Percentiles rank a stretch among this genome's conserved stretches.
These are phyloP conservation scores for Pneumocystis jirovecii DNA, from an alignment of 1,139 yeast species.

Conservation along the genomic window DNA sequence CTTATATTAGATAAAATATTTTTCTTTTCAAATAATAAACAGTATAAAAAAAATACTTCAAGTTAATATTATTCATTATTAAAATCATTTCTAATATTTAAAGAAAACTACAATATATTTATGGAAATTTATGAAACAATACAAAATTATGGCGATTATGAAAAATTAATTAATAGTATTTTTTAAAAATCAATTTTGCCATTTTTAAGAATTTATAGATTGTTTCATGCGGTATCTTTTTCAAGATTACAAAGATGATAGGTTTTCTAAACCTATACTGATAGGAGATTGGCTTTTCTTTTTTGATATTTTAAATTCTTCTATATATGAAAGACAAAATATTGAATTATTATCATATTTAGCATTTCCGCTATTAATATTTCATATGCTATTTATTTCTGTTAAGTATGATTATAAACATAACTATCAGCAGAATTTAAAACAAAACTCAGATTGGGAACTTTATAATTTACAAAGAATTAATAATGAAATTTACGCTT, in stretches of 20 bases:
- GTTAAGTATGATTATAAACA: constrained; percentile 5
- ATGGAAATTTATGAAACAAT: background rate
- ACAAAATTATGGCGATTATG: background rate
- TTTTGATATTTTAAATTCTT: constrained; percentile 38
- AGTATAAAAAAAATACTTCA: background rate
- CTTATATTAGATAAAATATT: constrained; percentile 6
- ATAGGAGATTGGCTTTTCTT: constrained; percentile 69
- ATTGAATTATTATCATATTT: constrained; percentile 43
- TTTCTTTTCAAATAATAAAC: background rate
- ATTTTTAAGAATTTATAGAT: constrained; percentile 17
- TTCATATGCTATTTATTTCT: constrained; percentile 53
- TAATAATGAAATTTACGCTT: constrained; percentile 19
- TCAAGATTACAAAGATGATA: constrained; percentile 48
- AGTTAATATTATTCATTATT: background rate
- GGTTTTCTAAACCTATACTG: constrained; percentile 45
- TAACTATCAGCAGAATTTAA: background rate
- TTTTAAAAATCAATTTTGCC: background rate
- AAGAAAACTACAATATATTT: background rate
- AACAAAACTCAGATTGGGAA: constrained; percentile 15
- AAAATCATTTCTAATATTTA: background rate
- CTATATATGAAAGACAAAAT: constrained; percentile 31
- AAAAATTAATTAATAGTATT: background rate
- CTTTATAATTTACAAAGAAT: constrained; percentile 12
- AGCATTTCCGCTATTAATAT: constrained; percentile 44
- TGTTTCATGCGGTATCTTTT: constrained; percentile 52